These are phyloP conservation scores for Penicillium ucsense DNA, from an alignment of 495 filamentous ascomycete genomes.

Conservation along the genomic window DNA sequence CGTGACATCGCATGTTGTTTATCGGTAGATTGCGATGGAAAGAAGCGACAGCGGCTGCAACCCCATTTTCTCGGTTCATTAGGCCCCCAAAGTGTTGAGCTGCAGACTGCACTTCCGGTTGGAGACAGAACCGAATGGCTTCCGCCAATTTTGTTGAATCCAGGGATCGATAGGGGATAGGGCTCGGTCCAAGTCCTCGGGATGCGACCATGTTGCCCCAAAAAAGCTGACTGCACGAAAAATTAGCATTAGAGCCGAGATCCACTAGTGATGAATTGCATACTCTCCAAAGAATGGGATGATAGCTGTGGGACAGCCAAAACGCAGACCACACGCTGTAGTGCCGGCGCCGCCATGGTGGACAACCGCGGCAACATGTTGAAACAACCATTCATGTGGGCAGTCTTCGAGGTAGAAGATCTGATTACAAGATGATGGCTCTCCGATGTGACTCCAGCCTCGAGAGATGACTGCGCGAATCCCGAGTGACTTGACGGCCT, in stretches of 20 bases:
- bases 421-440: slow-evolving; percentile 19
- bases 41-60: neutral
- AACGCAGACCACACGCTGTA: slow-evolving; percentile 45
- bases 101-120: slow-evolving; percentile 43
- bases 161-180: slow-evolving; percentile 64
- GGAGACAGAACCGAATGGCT: slow-evolving; percentile 52
- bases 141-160: slow-evolving; percentile 36
- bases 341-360: slow-evolving; percentile 57
- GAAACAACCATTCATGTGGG: slow-evolving; percentile 54
- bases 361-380: slow-evolving; percentile 46
- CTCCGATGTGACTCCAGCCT: slow-evolving; percentile 49
- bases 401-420: slow-evolving; percentile 47
- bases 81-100: slow-evolving; percentile 49
- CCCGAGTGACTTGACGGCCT: slow-evolving; percentile 35
- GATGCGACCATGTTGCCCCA: slow-evolving; percentile 43
- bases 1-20: neutral
- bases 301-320: slow-evolving; percentile 45
- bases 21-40: neutral
- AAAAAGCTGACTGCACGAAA: slow-evolving; percentile 53
- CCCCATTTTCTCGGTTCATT: slow-evolving; percentile 33
- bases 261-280: slow-evolving; percentile 1
- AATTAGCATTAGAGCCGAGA: neutral
- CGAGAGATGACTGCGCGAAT: slow-evolving; percentile 49
- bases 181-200: slow-evolving; percentile 53
- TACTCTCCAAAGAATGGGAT: slow-evolving; percentile 57